Evolutionary conservation across 768 basidiomycete genomes (phyloP).

Genomic region (Calvatia gigantea): DNA sequence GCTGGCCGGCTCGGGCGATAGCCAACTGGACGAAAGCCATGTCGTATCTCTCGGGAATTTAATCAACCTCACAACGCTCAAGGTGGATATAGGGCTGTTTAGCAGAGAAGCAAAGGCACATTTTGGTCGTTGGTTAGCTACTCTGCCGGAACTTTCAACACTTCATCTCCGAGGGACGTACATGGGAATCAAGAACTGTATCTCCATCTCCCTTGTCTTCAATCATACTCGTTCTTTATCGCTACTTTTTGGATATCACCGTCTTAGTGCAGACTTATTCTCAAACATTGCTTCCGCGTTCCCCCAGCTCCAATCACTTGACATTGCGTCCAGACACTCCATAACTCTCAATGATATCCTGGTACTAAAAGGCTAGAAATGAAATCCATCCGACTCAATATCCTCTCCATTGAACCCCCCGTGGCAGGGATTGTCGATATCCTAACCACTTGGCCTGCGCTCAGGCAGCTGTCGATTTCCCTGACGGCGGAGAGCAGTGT

Average conservation of each 20-base stretch:
- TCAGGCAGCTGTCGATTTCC: not conserved
- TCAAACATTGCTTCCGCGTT: not conserved
- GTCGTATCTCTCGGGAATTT: not conserved
- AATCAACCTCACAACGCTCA: not conserved
- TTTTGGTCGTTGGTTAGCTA: not conserved
- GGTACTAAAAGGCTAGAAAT: not conserved
- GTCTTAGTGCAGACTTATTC: not conserved
- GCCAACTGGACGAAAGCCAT: not conserved
- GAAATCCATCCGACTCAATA: not conserved
- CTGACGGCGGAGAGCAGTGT: not conserved
- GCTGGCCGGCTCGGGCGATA: not conserved
- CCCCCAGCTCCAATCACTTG: not conserved
- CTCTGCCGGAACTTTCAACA: not conserved
- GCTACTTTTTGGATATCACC: not conserved
- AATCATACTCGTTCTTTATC: not conserved
- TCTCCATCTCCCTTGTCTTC: not conserved
- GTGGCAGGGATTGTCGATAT: not conserved
- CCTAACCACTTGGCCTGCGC: not conserved
- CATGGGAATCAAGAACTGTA: not conserved
- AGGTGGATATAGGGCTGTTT: not conserved
- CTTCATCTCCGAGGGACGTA: not conserved
- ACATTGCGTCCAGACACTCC: not conserved
- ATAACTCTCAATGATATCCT: not conserved
- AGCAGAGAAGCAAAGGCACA: not conserved
- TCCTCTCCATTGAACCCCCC: not conserved